Evolutionary conservation across 108 stramenopile species (phyloP).

Genomic region (Cyclotella baltica): DNA sequence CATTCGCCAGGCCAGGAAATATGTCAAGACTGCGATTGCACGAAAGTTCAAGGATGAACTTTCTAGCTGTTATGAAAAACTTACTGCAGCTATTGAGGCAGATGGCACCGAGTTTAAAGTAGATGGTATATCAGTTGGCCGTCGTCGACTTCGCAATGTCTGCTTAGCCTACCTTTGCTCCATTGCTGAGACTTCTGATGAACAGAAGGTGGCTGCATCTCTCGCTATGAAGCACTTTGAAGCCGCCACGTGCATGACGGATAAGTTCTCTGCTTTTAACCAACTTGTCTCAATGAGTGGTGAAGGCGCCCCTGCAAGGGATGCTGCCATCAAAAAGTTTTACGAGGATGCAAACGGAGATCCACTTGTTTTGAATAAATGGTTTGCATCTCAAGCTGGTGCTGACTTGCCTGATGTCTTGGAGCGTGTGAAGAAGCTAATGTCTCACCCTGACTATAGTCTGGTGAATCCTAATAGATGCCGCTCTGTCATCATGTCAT

Average conservation of each 20-base stretch:
- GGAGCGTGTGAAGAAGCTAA: constrained; percentile 45
- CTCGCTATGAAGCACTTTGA: constrained; percentile 60
- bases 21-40: constrained; percentile 61
- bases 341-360: constrained; percentile 68
- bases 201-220: constrained; percentile 42
- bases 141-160: constrained; percentile 66
- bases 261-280: constrained; percentile 68
- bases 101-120: constrained; percentile 19
- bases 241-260: constrained; percentile 77
- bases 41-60: constrained; percentile 40
- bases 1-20: constrained; percentile 51
- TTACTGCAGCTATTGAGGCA: constrained; percentile 51
- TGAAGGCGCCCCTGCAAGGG: constrained; percentile 36
- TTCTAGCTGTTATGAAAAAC: constrained; percentile 55
- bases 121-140: constrained; percentile 49
- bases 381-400: constrained; percentile 66
- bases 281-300: constrained; percentile 61
- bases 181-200: constrained; percentile 54
- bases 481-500: constrained; percentile 69
- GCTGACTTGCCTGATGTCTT: constrained; percentile 55
- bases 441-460: constrained; percentile 75
- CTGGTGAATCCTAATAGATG: constrained; percentile 82
- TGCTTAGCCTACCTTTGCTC: constrained; percentile 63
- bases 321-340: constrained; percentile 59
- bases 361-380: constrained; percentile 62